A percentile compares a stretch with the other conserved stretches of the same genome.
phyloP scores from a whole-genome alignment of 306 rosid genomes.

The Rubus idaeus region DNA sequence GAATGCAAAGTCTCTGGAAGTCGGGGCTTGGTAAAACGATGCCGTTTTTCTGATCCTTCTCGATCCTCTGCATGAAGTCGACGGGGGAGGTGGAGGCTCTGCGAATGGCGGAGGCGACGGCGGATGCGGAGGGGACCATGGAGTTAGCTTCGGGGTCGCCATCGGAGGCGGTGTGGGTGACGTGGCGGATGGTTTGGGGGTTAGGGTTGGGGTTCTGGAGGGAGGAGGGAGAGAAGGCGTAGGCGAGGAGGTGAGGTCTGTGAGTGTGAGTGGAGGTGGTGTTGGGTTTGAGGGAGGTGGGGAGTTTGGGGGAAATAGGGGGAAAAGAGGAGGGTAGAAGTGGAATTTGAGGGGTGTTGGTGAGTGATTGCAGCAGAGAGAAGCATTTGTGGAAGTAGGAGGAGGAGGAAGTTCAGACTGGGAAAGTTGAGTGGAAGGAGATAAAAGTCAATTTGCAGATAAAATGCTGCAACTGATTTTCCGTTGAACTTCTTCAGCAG shows the following conservation, averaged over 20 bases:
- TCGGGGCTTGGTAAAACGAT: conserved; percentile 74
- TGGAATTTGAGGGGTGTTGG: conserved; percentile 27
- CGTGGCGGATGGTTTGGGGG: conserved; percentile 39
- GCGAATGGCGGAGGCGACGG: conserved; percentile 71
- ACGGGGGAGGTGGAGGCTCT: conserved; percentile 77
- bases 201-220: conserved; percentile 42
- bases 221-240: conserved; percentile 34
- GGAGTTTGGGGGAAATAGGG: conserved; percentile 23
- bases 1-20: conserved; percentile 68
- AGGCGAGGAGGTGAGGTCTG: conserved; percentile 15
- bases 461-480: neutral
- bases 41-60: conserved; percentile 41
- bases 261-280: neutral
- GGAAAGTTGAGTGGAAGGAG: conserved; percentile 19
- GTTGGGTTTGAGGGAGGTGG: conserved; percentile 9
- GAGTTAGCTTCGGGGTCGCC: conserved; percentile 25
- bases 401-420: neutral
- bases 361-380: conserved; percentile 42
- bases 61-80: conserved; percentile 64
- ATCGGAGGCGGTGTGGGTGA: conserved; percentile 34
- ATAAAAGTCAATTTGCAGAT: conserved; percentile 7
- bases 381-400: conserved; percentile 33
- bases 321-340: conserved; percentile 18
- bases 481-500: neutral
- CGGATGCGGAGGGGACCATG: conserved; percentile 65